Conservation (phyloP, 352 stramenopile genomes). For the Plasmopara muralis region DNA sequence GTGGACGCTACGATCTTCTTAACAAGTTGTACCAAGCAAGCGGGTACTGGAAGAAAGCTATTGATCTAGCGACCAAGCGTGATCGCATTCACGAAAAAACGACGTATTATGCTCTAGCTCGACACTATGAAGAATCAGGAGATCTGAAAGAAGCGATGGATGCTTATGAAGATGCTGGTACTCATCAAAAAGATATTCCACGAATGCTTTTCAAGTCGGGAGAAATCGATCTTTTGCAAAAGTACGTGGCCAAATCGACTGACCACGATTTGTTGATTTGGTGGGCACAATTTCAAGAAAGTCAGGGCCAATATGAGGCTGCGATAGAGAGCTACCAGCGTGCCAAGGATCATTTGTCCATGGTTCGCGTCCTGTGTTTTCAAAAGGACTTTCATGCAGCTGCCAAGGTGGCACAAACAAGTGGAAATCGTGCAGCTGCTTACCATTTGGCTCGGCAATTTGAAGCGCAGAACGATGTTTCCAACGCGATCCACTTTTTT, state of each 20-base stretch:
- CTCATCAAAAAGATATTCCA: slow-evolving; percentile 87
- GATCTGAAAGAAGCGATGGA: slow-evolving; percentile 87
- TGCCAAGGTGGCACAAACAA: slow-evolving; percentile 80
- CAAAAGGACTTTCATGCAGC: slow-evolving; percentile 85
- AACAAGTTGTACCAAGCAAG: slow-evolving; percentile 89
- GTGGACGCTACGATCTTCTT: slow-evolving; percentile 87
- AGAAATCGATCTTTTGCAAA: slow-evolving; percentile 86
- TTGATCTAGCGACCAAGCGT: slow-evolving; percentile 81
- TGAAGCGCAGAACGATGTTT: slow-evolving; percentile 71
- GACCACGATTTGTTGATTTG: slow-evolving; percentile 86
- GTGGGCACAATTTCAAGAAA: slow-evolving; percentile 93
- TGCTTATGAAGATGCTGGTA: slow-evolving; percentile 88
- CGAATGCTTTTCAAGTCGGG: slow-evolving; percentile 89
- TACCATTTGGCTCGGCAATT: slow-evolving; percentile 88
- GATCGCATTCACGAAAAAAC: slow-evolving; percentile 91
- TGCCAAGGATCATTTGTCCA: slow-evolving; percentile 82
- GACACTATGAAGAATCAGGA: slow-evolving; percentile 87
- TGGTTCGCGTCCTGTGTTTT: slow-evolving; percentile 90
- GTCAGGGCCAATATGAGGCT: slow-evolving; percentile 77
- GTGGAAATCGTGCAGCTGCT: slow-evolving; percentile 58
- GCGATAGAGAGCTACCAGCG: slow-evolving; percentile 86
- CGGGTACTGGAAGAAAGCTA: slow-evolving; percentile 87
- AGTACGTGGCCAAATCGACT: slow-evolving; percentile 85
- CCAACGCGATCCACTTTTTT: slow-evolving; percentile 90
- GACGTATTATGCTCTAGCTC: slow-evolving; percentile 84